These are phyloP conservation scores for Malus sylvestris DNA, from an alignment of 306 rosid species.

Conservation along the genomic window DNA sequence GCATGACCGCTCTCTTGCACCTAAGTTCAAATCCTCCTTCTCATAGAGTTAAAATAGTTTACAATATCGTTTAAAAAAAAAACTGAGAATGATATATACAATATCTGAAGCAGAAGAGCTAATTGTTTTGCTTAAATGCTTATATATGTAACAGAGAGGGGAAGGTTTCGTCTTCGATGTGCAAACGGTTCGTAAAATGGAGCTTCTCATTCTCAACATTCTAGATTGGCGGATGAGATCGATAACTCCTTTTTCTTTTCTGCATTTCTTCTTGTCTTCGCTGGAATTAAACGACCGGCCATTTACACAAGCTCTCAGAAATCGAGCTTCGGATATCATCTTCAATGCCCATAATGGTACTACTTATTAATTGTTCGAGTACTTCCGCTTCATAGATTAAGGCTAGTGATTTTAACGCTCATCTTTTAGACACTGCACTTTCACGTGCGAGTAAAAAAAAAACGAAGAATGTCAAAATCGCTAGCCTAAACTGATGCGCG, in stretches of 20 bases:
- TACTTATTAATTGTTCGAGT: conserved; percentile 2
- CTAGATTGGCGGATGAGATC: conserved; percentile 74
- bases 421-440: not conserved
- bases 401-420: not conserved
- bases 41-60: not conserved
- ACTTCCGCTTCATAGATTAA: not conserved
- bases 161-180: conserved; percentile 40
- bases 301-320: conserved; percentile 37
- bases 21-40: not conserved
- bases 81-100: no score
- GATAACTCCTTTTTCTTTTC: conserved; percentile 65
- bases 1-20: not conserved
- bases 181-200: conserved; percentile 48
- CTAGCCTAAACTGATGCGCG: no score
- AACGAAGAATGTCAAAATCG: no score
- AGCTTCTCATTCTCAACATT: conserved; percentile 55
- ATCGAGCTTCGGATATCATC: conserved; percentile 52
- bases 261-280: conserved; percentile 43
- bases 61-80: no score
- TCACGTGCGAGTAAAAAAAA: no score
- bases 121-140: not conserved
- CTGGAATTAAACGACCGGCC: conserved; percentile 35
- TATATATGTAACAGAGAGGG: conserved; percentile 36
- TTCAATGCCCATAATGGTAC: conserved; percentile 56
- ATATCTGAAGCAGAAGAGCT: not conserved